Conservation (phyloP, 139 green algal genomes). For the Chara braunii region DNA sequence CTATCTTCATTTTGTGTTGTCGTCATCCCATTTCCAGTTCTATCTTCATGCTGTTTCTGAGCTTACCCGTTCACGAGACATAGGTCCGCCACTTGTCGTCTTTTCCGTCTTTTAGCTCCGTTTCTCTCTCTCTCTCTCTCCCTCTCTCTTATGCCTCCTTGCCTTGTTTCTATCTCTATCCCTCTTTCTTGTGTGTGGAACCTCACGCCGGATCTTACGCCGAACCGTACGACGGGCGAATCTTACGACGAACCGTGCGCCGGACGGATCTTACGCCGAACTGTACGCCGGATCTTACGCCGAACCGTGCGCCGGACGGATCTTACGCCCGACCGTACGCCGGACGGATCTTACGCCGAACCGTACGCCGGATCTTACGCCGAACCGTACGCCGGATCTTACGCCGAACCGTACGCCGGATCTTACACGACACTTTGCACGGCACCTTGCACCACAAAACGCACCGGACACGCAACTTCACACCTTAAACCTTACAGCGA, state of each 20-base stretch:
- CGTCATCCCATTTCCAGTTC: no score
- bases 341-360: not conserved
- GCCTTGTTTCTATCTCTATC: not conserved
- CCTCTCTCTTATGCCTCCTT: slow-evolving; percentile 4
- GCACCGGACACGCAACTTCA: no score
- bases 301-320: not conserved
- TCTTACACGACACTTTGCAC: no score
- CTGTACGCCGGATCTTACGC: not conserved
- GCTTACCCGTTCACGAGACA: no score
- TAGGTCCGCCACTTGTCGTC: no score
- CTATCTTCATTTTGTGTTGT: no score
- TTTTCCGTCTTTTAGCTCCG: slow-evolving; percentile 1
- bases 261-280: not conserved
- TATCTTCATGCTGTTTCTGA: no score
- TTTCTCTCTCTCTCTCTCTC: slow-evolving; percentile 3
- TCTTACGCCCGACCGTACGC: not conserved
- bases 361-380: not conserved
- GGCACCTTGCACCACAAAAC: no score
- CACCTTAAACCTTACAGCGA: no score
- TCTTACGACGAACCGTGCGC: not conserved
- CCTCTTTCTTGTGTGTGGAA: not conserved
- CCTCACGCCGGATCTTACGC: not conserved
- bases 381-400: not conserved
- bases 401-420: not conserved
- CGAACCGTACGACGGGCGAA: not conserved